Evolutionary conservation across 2,329 filamentous ascomycete genomes (phyloP), one percentile per base, ranked within the genome.

Genomic region (Anthostomella pinea): DNA sequence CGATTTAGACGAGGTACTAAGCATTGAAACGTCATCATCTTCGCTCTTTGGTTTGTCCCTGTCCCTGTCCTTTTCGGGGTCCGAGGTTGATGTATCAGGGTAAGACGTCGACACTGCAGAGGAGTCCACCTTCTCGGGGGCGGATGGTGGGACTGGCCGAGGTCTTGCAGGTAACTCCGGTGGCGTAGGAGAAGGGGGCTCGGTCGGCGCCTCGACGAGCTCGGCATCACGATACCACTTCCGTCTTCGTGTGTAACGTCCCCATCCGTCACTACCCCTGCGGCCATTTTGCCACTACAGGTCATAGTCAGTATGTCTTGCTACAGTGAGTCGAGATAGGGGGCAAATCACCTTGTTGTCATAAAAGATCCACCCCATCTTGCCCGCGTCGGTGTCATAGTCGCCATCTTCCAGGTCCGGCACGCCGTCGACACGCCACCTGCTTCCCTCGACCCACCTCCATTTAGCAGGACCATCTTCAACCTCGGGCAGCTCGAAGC

Each of bases 181-280:
- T 17, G 54, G 49, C 10, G 50, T 34, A 3, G 48, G 53, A 20
- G 46, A 55, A 26, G 38, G 28, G 3, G 51, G 39, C 1, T 57
- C 52, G 5, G 58, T 58, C 14, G 68, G 64, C 8, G 83, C 67
- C 57, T 98, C 93, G 21, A 96, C 87, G 3, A 98, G 77, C 66
- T 98, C 93, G 8, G 93, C 93, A 58, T 97, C 93, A 24, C 93
- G 85, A 57, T 88, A 93, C 93, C 93, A 98, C 65, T 97, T 96
- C 45, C 93, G 72, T 15, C 93, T 80, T 10, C 93, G 79, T 0
- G 93, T 98, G 73, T 95, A 98, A 38, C 88, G 81, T 25, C 87
- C 87, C 93, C 93, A 98, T 35, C 90, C 87, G 53, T 98, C 93
- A 58, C 79, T 75, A 3, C 87, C 87, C 41, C 88, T 78, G 11